Base-by-base conservation (phyloP, 257 asterid genomes). In the Ilex asprella region DNA sequence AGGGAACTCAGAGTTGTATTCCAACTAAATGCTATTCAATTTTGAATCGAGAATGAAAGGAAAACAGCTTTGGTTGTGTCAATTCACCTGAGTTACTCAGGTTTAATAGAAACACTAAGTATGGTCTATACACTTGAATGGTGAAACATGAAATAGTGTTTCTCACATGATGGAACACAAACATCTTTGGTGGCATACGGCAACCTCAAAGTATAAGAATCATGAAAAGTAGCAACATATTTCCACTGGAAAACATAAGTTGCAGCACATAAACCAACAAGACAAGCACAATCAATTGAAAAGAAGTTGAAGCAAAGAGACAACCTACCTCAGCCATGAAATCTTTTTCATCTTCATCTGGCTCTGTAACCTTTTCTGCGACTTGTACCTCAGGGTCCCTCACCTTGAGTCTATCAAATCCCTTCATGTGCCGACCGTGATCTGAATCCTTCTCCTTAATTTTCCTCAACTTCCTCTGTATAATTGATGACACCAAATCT, bases 371-470 rank as follows among this genome's bases (percentile, higher is more conserved):
- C 73, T 76, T 79, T 5, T 58, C 77, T 58, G 64, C 67, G 47
- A 63, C 51, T 35, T 58, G 66, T n/a, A 29, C 53, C 55, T 35
- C 77, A 9, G 80, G 82, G 47, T 83, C 96, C 66, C 85, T 81
- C 65, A 83, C 87, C 65, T 85, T 86, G 12, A 56, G 73, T 78
- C 94, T 78, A 60, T 89, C 81, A 12, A 82, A 83, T 3, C 97
- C 96, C 76, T 89, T 86, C 94, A 89, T 92, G 66, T 89, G 99
- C 61, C 97, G 88, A 27, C 95, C 97, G 62, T 66, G 99, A 62
- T 92, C 99, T 2, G 96, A 72, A 58, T 86, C 99, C 58, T 92
- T 92, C 86, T 92, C 99, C 84, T 89, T 92, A 58, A 91, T 92
- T 82, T 92, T 92, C 74, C 96, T 82, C 85, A 89, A 71, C 56